phyloP scores from a whole-genome alignment of 2,329 filamentous ascomycete species.

The Sclerotinia subarctica region DNA sequence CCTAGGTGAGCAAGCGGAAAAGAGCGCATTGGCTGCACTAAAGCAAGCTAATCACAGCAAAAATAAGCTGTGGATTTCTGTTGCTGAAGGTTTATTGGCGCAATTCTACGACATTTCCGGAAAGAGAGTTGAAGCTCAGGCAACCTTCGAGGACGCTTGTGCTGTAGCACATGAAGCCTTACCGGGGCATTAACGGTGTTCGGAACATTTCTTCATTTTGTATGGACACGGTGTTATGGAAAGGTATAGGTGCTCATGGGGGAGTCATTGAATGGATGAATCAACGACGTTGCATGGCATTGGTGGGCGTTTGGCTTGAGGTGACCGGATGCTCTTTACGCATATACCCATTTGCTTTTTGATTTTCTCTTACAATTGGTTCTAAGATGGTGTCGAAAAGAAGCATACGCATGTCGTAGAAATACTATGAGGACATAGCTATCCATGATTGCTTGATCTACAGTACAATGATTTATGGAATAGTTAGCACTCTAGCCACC shows the following conservation, averaged over 20 bases:
- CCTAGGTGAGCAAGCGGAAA: constrained; percentile 77
- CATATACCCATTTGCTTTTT: constrained; percentile 31
- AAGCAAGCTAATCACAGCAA: constrained; percentile 67
- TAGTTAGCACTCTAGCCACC: not conserved
- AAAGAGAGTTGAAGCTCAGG: constrained; percentile 51
- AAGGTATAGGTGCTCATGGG: not conserved
- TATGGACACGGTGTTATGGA: not conserved
- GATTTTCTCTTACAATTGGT: constrained; percentile 6
- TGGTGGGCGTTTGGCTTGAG: constrained; percentile 18
- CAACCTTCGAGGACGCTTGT: constrained; percentile 45
- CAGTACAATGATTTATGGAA: not conserved
- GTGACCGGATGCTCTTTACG: constrained; percentile 19
- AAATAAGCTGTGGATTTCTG: constrained; percentile 74
- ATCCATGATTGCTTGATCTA: not conserved
- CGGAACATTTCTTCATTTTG: not conserved
- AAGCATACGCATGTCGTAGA: not conserved
- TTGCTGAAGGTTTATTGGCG: constrained; percentile 74
- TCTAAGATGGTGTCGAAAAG: not conserved
- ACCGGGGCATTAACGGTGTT: constrained; percentile 20
- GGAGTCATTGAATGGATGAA: not conserved
- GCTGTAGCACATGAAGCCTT: constrained; percentile 32
- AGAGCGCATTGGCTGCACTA: constrained; percentile 68
- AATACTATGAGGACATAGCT: not conserved
- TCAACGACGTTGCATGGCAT: constrained; percentile 16
- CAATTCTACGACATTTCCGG: constrained; percentile 73